Evolutionary conservation across 2,329 filamentous ascomycete species (phyloP).

Genomic region (Phialophora macrospora): DNA sequence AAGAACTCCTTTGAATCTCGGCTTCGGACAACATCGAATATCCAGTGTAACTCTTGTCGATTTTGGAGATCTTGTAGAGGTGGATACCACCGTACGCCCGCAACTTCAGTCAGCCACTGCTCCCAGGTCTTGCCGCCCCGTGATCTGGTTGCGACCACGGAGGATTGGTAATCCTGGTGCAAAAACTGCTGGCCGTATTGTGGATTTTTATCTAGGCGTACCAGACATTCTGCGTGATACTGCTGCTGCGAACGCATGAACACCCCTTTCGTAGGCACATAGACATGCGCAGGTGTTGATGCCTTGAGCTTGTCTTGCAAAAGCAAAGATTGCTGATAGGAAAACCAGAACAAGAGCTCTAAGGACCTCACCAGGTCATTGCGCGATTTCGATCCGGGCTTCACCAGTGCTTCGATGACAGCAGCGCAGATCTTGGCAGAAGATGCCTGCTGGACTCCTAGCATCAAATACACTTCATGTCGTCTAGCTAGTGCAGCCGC

Average conservation of each 20-base stretch:
- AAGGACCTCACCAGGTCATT: constrained; percentile 12
- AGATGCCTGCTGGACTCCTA: constrained; percentile 20
- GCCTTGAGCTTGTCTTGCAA: constrained; percentile 1
- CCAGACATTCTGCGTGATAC: constrained; percentile 21
- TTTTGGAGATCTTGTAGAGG: constrained; percentile 14
- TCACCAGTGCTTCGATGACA: constrained; percentile 5
- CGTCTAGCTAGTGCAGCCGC: constrained; percentile 17
- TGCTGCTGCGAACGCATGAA: constrained; percentile 21
- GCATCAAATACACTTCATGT: constrained; percentile 18
- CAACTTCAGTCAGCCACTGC: constrained; percentile 26
- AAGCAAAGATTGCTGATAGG: neutral
- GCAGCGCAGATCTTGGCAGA: constrained; percentile 12
- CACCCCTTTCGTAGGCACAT: constrained; percentile 7
- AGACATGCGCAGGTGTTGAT: neutral
- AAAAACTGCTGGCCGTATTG: constrained; percentile 21
- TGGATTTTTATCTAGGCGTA: constrained; percentile 14
- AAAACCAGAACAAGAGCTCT: constrained; percentile 29
- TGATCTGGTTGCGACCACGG: constrained; percentile 18
- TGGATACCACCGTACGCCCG: constrained; percentile 29
- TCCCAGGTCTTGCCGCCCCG: constrained; percentile 24
- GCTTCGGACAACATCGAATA: constrained; percentile 11
- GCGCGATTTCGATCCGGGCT: neutral
- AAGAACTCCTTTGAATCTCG: constrained; percentile 20
- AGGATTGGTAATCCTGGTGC: constrained; percentile 15
- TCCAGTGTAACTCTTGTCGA: constrained; percentile 25